Percentiles rank a stretch among this genome's conserved stretches.
Evolutionary conservation across 2,329 filamentous ascomycete species (phyloP).

Genomic region (Aplosporella prunicola): DNA sequence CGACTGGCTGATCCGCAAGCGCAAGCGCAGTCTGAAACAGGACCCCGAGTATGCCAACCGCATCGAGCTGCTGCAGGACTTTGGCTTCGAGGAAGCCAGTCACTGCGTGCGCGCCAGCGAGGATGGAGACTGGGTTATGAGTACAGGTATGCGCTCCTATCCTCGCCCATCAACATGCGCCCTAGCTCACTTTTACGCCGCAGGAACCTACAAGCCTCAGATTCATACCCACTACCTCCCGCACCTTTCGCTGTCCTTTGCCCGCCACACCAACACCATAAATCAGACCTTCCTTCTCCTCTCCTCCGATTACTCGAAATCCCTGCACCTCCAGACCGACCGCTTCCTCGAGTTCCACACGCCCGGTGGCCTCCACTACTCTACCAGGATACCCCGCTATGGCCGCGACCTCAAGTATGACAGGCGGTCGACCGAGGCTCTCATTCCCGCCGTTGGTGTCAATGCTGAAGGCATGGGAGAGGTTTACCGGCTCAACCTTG

Average conservation of each 20-base stretch:
- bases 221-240: conserved; percentile 95
- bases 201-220: conserved; percentile 63
- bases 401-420: conserved; percentile 85
- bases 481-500: conserved; percentile 85
- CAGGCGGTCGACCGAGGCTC: conserved; percentile 67
- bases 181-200: not conserved
- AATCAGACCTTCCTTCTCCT: conserved; percentile 88
- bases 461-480: conserved; percentile 81
- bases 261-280: conserved; percentile 81
- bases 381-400: conserved; percentile 83
- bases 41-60: conserved; percentile 89
- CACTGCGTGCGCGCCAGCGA: conserved; percentile 82
- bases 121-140: conserved; percentile 96
- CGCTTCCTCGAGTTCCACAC: conserved; percentile 90
- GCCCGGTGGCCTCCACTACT: conserved; percentile 76
- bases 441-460: conserved; percentile 80
- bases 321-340: conserved; percentile 83
- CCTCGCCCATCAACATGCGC: not conserved
- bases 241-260: conserved; percentile 86
- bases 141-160: conserved; percentile 55
- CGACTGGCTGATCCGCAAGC: conserved; percentile 85
- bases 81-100: conserved; percentile 94
- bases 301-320: conserved; percentile 81
- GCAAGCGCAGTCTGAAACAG: conserved; percentile 85
- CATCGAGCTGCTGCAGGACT: conserved; percentile 91